Base-by-base conservation (phyloP, 2,329 filamentous ascomycete genomes). In the Colletotrichum musae region DNA sequence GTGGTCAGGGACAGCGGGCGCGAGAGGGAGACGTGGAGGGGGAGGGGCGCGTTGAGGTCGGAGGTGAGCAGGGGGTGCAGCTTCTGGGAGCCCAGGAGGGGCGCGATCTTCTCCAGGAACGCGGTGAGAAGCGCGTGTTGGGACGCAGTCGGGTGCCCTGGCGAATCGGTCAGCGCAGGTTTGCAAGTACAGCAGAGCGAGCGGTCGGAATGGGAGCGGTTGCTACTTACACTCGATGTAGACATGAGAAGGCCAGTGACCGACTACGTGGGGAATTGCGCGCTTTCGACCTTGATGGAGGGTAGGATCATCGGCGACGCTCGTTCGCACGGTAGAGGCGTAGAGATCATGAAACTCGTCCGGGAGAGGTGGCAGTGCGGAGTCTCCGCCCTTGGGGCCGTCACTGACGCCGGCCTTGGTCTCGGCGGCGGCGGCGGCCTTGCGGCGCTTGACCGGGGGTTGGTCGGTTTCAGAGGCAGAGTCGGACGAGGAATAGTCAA, bases 211-310 rank as follows among this genome's bases (percentile, higher is more conserved):
- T n/a, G 12, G 10, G 5, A 5, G 24, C 6, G 24, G 9, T 39
- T 52, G n/a, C 90, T 52, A 12, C 90, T 81, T 86, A 97, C 96
- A 99, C 83, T 98, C 95, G 65, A 97, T 85, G 79, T 97, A 98
- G 53, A 98, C 78, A 80, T 98, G 95, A 41, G 91, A 94, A 1
- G 95, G 94, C 96, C 96, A 99, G 79, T 94, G 94, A 70, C 96
- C 96, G 68, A 91, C 89, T 28, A 95, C 85, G 80, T 99, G 96
- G 26, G 95, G 95, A 57, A 90, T 93, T 66, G 92, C 88, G 50
- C 96, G 89, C 77, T 91, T 94, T 53, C 95, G 91, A 62, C 96
- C 96, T 39, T 92, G 92, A 79, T 99, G 96, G 67, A 98, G 85
- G 69, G 87, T 86, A 1, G 95, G 94, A 77, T 97, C 93, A 80